phyloP scores from a whole-genome alignment of 257 asterid species.

The Agastache rugosa region DNA sequence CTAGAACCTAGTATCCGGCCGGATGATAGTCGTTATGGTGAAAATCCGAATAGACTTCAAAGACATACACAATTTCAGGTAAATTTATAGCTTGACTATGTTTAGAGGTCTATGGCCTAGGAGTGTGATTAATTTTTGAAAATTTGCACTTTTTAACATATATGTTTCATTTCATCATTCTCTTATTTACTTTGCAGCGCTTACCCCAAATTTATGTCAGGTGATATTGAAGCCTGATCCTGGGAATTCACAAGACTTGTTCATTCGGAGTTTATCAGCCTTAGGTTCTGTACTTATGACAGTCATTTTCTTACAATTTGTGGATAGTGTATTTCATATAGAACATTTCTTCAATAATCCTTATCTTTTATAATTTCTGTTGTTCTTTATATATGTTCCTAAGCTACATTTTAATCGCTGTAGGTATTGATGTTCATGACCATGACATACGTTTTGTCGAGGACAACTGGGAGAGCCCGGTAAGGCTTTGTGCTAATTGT shows the following conservation, averaged over 20 bases:
- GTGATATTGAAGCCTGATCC: constrained; percentile 99
- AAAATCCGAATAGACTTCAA: constrained; percentile 98
- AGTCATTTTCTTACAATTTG: constrained; percentile 24
- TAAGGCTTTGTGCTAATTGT: constrained; percentile 49
- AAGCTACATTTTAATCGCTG: constrained; percentile 33
- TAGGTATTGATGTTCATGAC: constrained; percentile 91
- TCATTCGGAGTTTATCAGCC: constrained; percentile 95
- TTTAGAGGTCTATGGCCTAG: constrained; percentile 13
- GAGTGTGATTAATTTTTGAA: constrained; percentile 23
- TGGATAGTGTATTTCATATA: constrained; percentile 26
- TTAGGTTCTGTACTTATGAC: constrained; percentile 58
- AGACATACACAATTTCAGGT: constrained; percentile 99
- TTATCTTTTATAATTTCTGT: not conserved
- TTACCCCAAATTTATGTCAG: constrained; percentile 56
- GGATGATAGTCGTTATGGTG: constrained; percentile 99
- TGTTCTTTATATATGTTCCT: constrained; percentile 30
- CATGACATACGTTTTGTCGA: constrained; percentile 99
- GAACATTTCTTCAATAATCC: constrained; percentile 1
- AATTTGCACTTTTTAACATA: constrained; percentile 3
- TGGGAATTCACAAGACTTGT: constrained; percentile 95
- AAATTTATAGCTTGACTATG: constrained; percentile 21
- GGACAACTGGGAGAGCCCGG: constrained; percentile 99
- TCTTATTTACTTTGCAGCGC: constrained; percentile 39
- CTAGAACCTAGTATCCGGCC: constrained; percentile 98
- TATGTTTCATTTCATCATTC: constrained; percentile 33